phyloP scores from a whole-genome alignment of 495 filamentous ascomycete genomes.

The Aspergillus steynii region DNA sequence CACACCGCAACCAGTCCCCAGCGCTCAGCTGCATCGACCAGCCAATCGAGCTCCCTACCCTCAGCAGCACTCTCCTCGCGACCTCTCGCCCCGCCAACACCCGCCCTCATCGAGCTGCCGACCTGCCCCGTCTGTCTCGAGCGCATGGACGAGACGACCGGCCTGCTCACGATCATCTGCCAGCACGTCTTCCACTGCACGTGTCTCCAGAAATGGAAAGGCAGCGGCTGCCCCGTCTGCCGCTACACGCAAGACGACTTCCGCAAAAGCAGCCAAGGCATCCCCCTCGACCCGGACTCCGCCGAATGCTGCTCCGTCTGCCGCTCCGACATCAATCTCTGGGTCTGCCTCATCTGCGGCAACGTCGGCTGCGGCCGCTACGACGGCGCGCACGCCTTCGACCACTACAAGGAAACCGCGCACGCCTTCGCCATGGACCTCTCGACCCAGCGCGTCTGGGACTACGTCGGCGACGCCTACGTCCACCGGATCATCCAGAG shows the following conservation, averaged over 20 bases:
- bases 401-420: slow-evolving; percentile 84
- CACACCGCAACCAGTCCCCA: slow-evolving; percentile 50
- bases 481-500: slow-evolving; percentile 93
- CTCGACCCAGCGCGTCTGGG: slow-evolving; percentile 92
- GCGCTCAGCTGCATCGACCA: slow-evolving; percentile 34
- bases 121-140: slow-evolving; percentile 97
- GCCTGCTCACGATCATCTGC: slow-evolving; percentile 91
- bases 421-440: slow-evolving; percentile 94
- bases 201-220: slow-evolving; percentile 95
- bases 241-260: slow-evolving; percentile 74
- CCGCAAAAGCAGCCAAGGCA: slow-evolving; percentile 29
- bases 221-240: slow-evolving; percentile 90
- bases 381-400: slow-evolving; percentile 88
- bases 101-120: slow-evolving; percentile 84
- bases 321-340: slow-evolving; percentile 76
- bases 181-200: slow-evolving; percentile 98
- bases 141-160: slow-evolving; percentile 96
- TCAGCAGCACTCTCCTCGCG: slow-evolving; percentile 64
- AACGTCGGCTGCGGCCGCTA: slow-evolving; percentile 93
- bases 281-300: slow-evolving; percentile 36
- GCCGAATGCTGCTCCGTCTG: slow-evolving; percentile 77
- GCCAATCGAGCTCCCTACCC: slow-evolving; percentile 47
- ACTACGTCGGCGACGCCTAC: slow-evolving; percentile 92
- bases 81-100: slow-evolving; percentile 89
- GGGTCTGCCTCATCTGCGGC: slow-evolving; percentile 94